phyloP scores from a whole-genome alignment of 1,139 yeast species.

The Geotrichum klebahnii region DNA sequence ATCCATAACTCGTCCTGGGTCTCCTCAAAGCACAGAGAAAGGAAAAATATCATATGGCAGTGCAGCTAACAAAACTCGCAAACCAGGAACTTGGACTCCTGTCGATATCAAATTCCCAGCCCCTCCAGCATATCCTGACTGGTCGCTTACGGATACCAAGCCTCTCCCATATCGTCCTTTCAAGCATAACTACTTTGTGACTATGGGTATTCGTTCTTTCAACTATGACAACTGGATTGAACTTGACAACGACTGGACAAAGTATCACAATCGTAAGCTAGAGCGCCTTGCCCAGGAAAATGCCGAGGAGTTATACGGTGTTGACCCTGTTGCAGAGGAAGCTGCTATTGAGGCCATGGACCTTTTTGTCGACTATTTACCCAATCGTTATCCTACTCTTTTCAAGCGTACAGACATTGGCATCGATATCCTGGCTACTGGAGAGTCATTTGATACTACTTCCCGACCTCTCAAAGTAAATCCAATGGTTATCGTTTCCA shows the following conservation, averaged over 20 bases:
- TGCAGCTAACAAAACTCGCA: slow-evolving; percentile 29
- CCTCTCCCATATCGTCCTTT: slow-evolving; percentile 63
- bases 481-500: slow-evolving; percentile 56
- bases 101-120: slow-evolving; percentile 49
- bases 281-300: slow-evolving; percentile 45
- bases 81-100: slow-evolving; percentile 50
- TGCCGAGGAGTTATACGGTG: slow-evolving; percentile 50
- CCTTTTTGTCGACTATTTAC: slow-evolving; percentile 52
- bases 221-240: slow-evolving; percentile 60
- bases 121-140: slow-evolving; percentile 47
- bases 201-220: slow-evolving; percentile 36
- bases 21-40: slow-evolving; percentile 7
- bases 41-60: background rate
- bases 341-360: slow-evolving; percentile 57
- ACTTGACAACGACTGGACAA: slow-evolving; percentile 59
- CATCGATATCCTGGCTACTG: slow-evolving; percentile 51
- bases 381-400: slow-evolving; percentile 55
- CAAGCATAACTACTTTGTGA: slow-evolving; percentile 50
- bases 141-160: slow-evolving; percentile 50
- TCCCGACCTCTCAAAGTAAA: slow-evolving; percentile 44
- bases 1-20: background rate
- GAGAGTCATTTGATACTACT: slow-evolving; percentile 46
- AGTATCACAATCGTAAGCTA: slow-evolving; percentile 51
- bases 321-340: slow-evolving; percentile 49
- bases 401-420: slow-evolving; percentile 43